These are phyloP conservation scores for Darksidea phi DNA, from an alignment of 495 filamentous ascomycete species.

Conservation along the genomic window DNA sequence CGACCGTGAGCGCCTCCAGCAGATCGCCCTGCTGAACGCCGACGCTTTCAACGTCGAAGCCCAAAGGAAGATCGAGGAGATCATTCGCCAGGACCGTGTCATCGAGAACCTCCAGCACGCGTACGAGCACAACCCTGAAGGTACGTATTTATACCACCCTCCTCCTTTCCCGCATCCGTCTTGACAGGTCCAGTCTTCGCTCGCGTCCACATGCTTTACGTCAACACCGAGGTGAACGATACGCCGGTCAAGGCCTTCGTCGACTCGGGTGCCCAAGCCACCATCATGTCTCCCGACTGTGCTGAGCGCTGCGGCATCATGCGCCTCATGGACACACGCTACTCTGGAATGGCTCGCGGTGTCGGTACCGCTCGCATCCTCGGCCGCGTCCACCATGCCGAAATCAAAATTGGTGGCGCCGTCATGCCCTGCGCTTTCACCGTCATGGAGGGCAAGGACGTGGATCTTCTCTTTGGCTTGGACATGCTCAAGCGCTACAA, in stretches of 20 bases:
- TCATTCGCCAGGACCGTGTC: constrained; percentile 90
- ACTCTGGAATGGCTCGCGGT: constrained; percentile 84
- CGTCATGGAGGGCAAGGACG: constrained; percentile 99
- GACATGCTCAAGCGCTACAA: constrained; percentile 97
- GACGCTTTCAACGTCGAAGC: constrained; percentile 91
- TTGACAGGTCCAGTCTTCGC: constrained; percentile 73
- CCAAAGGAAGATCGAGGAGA: constrained; percentile 91
- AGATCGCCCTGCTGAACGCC: constrained; percentile 76
- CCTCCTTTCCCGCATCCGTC: not conserved
- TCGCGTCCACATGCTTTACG: constrained; percentile 91
- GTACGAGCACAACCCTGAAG: constrained; percentile 94
- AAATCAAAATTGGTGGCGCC: constrained; percentile 85
- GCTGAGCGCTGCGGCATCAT: constrained; percentile 92
- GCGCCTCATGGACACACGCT: constrained; percentile 91
- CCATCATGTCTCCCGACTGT: constrained; percentile 95
- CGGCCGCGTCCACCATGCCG: constrained; percentile 89
- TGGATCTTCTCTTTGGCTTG: constrained; percentile 89
- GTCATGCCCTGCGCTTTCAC: constrained; percentile 94
- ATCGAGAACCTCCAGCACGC: constrained; percentile 93
- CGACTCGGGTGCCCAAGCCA: constrained; percentile 95
- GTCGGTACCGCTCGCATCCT: constrained; percentile 94
- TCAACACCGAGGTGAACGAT: constrained; percentile 92
- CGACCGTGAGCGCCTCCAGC: constrained; percentile 72
- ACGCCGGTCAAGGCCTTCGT: constrained; percentile 93
- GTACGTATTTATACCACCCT: constrained; percentile 49